Conservation (phyloP, 805 yeast genomes). For the Naumovozyma baii region DNA sequence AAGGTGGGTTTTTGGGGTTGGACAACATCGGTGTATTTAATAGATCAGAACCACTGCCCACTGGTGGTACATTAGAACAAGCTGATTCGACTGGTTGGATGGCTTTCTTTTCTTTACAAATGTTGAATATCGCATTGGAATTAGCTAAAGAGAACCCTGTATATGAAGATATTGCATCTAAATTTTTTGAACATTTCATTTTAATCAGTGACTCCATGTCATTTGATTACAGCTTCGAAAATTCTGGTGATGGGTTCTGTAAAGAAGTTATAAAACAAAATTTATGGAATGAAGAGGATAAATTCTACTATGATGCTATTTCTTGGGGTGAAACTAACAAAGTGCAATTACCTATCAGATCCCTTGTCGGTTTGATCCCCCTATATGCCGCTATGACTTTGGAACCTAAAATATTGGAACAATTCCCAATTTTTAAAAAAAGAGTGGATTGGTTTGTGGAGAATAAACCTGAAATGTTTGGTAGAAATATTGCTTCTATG, state of each 20-base stretch:
- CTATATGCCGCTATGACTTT: constrained; percentile 80
- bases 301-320: constrained; percentile 85
- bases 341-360: constrained; percentile 72
- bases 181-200: constrained; percentile 86
- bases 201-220: constrained; percentile 93
- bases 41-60: constrained; percentile 86
- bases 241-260: constrained; percentile 30
- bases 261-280: constrained; percentile 45
- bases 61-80: constrained; percentile 84
- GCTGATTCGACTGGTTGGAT: constrained; percentile 98
- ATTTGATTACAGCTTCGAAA: constrained; percentile 32
- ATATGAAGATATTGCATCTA: constrained; percentile 88
- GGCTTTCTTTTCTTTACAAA: constrained; percentile 84
- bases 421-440: constrained; percentile 74
- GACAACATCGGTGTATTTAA: constrained; percentile 91
- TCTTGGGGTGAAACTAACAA: constrained; percentile 64
- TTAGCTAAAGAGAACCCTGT: constrained; percentile 77
- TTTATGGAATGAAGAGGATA: constrained; percentile 83
- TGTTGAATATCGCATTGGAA: constrained; percentile 88
- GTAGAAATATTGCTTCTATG: constrained; percentile 86
- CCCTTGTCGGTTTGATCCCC: constrained; percentile 87
- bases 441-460: constrained; percentile 77
- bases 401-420: constrained; percentile 72
- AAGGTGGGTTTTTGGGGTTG: constrained; percentile 87
- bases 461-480: constrained; percentile 59